These are phyloP conservation scores for Ophiocordyceps sinensis DNA, from an alignment of 2,329 filamentous ascomycete genomes.

Conservation along the genomic window DNA sequence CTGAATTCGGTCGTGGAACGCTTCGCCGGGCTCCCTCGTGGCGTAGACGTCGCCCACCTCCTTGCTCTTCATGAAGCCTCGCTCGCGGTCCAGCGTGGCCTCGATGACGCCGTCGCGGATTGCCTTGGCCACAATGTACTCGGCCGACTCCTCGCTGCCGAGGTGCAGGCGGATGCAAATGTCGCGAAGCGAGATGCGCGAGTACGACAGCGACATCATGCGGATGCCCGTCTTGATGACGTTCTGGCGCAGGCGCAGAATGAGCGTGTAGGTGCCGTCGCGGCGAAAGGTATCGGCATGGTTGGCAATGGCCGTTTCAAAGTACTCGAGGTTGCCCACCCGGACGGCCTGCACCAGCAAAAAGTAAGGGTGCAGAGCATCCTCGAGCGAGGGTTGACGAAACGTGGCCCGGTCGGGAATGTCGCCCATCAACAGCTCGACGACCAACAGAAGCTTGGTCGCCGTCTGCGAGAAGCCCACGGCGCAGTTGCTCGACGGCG, in stretches of 20 bases:
- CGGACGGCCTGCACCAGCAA: constrained; percentile 88
- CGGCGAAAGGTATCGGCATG: constrained; percentile 77
- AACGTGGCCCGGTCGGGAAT: constrained; percentile 93
- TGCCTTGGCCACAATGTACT: constrained; percentile 98
- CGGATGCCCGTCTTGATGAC: constrained; percentile 99
- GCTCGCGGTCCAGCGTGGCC: constrained; percentile 84
- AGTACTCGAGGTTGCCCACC: constrained; percentile 89
- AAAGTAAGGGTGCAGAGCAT: constrained; percentile 83
- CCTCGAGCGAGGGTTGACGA: constrained; percentile 76
- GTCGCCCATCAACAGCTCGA: constrained; percentile 95
- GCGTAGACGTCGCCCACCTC: constrained; percentile 92
- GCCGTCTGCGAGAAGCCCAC: constrained; percentile 92
- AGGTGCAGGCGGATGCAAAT: constrained; percentile 92
- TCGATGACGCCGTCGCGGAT: constrained; percentile 97
- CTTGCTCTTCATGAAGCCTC: constrained; percentile 97
- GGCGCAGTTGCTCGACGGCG: constrained; percentile 76
- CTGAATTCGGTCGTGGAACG: constrained; percentile 91
- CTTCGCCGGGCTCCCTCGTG: constrained; percentile 87
- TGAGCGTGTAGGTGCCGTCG: constrained; percentile 90
- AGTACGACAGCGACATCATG: constrained; percentile 98
- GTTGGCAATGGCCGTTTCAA: constrained; percentile 71
- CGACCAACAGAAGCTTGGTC: constrained; percentile 89
- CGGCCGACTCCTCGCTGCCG: constrained; percentile 90
- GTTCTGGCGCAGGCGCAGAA: constrained; percentile 88
- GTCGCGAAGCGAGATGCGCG: constrained; percentile 88